These are phyloP conservation scores for Beauveria sp. DNA, from an alignment of 2,329 filamentous ascomycete species.

Conservation along the genomic window DNA sequence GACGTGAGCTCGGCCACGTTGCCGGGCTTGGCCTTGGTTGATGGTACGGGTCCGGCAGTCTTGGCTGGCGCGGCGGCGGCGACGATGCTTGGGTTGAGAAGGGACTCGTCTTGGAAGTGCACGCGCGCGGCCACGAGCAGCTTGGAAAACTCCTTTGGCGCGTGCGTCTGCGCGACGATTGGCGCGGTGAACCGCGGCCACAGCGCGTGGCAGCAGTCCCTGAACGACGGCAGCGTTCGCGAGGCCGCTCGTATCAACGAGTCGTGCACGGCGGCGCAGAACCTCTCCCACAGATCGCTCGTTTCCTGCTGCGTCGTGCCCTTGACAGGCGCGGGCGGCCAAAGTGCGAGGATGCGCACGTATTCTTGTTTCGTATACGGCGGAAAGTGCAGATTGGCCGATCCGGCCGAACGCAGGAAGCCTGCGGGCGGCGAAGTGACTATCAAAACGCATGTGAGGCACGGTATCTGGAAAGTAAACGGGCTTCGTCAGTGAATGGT, in stretches of 20 bases:
- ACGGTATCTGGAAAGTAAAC: slow-evolving; percentile 55
- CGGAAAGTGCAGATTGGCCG: slow-evolving; percentile 74
- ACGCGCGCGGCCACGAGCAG: slow-evolving; percentile 64
- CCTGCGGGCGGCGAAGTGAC: slow-evolving; percentile 63
- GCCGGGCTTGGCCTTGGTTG: slow-evolving; percentile 11
- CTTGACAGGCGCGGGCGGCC: slow-evolving; percentile 34
- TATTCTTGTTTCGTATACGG: slow-evolving; percentile 77
- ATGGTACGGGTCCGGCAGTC: neutral
- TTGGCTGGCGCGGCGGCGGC: slow-evolving; percentile 15
- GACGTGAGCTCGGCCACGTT: slow-evolving; percentile 40
- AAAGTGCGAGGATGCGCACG: slow-evolving; percentile 63
- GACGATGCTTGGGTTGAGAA: slow-evolving; percentile 59
- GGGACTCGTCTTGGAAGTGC: slow-evolving; percentile 65
- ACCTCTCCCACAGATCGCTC: slow-evolving; percentile 68
- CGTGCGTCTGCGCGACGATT: slow-evolving; percentile 63
- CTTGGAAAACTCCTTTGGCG: slow-evolving; percentile 70
- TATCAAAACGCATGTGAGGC: slow-evolving; percentile 69
- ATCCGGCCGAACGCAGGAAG: slow-evolving; percentile 60
- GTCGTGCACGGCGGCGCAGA: slow-evolving; percentile 80
- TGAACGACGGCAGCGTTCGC: slow-evolving; percentile 68
- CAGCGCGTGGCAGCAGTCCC: slow-evolving; percentile 60
- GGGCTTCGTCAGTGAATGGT: neutral
- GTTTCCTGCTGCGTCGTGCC: slow-evolving; percentile 50
- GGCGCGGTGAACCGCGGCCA: slow-evolving; percentile 84
- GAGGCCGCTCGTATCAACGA: slow-evolving; percentile 73